Evolutionary conservation across 2,329 filamentous ascomycete genomes (phyloP), one percentile per base, ranked within the genome.

Genomic region (Pseudogymnoascus sp.): DNA sequence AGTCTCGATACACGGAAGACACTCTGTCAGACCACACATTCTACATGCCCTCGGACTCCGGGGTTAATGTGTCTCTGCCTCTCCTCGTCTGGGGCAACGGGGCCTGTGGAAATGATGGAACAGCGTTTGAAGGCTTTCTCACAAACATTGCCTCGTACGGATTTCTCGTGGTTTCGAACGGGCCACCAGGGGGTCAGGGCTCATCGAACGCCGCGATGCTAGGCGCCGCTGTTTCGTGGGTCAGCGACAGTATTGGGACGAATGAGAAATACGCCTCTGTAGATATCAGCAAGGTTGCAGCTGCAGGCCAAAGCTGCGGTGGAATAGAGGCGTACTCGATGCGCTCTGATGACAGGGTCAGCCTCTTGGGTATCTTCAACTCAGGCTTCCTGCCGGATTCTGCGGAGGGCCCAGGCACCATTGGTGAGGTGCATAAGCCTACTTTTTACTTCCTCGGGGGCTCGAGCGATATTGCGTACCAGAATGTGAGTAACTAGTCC

Each of bases 221-320:
- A 67, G 67, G 35, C 14, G 61, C 64, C 40, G 64, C 65, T 29
- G 67, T 71, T 33, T 65, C 68, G 64, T 70, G 66, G 67, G 67
- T 68, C 35, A 42, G 37, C 31, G n/a, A 62, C 37, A 64, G 68
- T 47, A 69, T 65, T 3, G 64, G 66, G 13, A 47, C 67, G 47
- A 65, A 64, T 35, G 59, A 64, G 66, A 19, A 65, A 66, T 42
- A 42, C 10, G 6, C 38, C 7, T 42, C 38, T 59, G 63, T 73
- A 24, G 70, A 73, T 62, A 59, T 65, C 11, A 64, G 67, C 4
- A 64, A 70, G 40, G 69, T 74, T 63, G 65, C 67, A 35, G 70
- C 68, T 2, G 71, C 71, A 5, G 72, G 72, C 2, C 67, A 66
- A 61, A 71, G 69, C 66, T 73, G 72, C 59, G 72, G 72, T 61